Evolutionary conservation across 768 basidiomycete genomes (phyloP), one percentile per base, ranked within the genome.

Genomic region (Macrolepiota albuminosa): DNA sequence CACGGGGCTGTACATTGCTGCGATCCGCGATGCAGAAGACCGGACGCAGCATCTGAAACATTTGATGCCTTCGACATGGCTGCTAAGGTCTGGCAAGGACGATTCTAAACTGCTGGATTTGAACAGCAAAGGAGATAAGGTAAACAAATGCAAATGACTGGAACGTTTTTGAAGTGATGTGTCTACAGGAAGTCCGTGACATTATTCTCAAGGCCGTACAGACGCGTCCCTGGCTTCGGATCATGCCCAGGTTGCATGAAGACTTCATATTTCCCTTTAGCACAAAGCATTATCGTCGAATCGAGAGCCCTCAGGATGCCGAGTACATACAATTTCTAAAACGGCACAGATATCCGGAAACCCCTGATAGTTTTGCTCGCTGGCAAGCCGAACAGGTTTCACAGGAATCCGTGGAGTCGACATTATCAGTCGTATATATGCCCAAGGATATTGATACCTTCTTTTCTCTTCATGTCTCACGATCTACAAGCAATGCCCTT

Each of bases 1-100:
- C 13, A 58, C 58, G 0, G 66, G 65, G 10, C 8, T 66, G 2
- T 66, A 56, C 13, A 56, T 66, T 18, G 65, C 65, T 29, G 59
- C 63, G 8, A 33, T 64, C 14, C 59, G 51, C 31, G 66, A 67
- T 37, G 63, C 61, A 47, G 48, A 29, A 40, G 56, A 54, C 33
- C 26, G 47, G 34, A 18, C 26, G 36, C 37, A 29, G 24, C 36
- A n/a, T 39, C 9, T 31, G 8, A 16, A 50, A 18, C 18, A 3
- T n/a, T 11, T 33, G 3, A 21, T 37, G 16, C 14, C 46, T 24
- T 2, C 26, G 29, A 34, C 34, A 0, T 62, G 61, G 61, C 48
- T n/a, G 9, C 34, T 18, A 31, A 50, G 8, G n/a, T 55, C 46
- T 14, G 52, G 39, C 6, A n/a, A 40, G 26, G 52, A 53, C 26